Base-by-base conservation (phyloP, 225 moss, liverwort and hornwort species). In the Ulota crispa region DNA sequence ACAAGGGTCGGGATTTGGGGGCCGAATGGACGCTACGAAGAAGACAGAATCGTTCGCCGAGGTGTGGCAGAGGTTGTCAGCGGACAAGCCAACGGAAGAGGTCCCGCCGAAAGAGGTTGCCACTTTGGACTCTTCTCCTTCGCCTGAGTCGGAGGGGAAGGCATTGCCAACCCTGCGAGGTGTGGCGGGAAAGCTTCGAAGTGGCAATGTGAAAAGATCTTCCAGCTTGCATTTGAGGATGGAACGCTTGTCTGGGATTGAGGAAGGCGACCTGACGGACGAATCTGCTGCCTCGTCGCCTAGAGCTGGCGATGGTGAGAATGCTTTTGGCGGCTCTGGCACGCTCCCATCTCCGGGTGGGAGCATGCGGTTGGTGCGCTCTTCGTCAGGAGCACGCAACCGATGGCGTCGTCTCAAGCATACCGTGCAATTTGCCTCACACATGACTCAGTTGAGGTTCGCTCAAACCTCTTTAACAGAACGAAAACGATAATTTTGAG, bases 401-500 rank as follows among this genome's bases (percentile, higher is more conserved):
- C 90, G 99, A 87, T 99, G 99, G 99, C 91, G 93, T 9, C 92
- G 93, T 64, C 92, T 94, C 30, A 87, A 70, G 63, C 86, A 94
- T 62, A 94, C 93, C 4, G 82, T 99, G 67, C 72, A 88, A 43
- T 94, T 99, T 79, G 92, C 95, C 45, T 84, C 91, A 70, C 93
- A 92, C 1, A 89, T 99, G 89, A 74, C 91, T 27, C 86, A 93
- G 0, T 62, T 91, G 60, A 86, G 88, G 86, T 81, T 86, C 59
- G 12, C 4, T 27, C 12, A 12, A 37, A 54, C 54, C 20, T 36
- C 54, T 54, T 10, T 24, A 5, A 23, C 19, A 26, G 15, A n/a
- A 19, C 26, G 4, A n/a, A 24, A 57, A 57, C n/a, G 24, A 57
- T 9, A 57, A 9, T 10, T 3, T 57, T 10, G 9, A 57, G 11